Conservation (phyloP, 1,139 yeast species). For the Protomyces arabidopsidicola region DNA sequence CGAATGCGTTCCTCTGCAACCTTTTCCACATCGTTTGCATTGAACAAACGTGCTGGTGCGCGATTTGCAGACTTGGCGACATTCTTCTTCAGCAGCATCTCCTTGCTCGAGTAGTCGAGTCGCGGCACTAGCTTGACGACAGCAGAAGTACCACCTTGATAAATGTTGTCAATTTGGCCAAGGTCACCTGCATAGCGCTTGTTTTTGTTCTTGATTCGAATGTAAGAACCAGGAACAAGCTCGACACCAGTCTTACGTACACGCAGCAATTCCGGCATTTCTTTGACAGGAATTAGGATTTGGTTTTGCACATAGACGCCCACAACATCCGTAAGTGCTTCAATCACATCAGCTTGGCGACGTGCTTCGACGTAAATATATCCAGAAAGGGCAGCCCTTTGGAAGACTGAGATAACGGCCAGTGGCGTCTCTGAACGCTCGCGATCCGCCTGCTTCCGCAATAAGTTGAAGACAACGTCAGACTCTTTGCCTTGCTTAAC, state of each 20-base stretch:
- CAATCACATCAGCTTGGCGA: slow-evolving; percentile 84
- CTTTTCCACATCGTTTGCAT: slow-evolving; percentile 61
- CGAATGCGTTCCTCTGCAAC: slow-evolving; percentile 53
- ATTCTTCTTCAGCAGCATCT: slow-evolving; percentile 46
- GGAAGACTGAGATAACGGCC: slow-evolving; percentile 85
- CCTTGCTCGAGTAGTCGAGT: slow-evolving; percentile 76
- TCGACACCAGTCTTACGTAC: slow-evolving; percentile 88
- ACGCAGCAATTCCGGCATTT: slow-evolving; percentile 86
- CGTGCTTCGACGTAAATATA: slow-evolving; percentile 92
- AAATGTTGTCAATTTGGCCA: slow-evolving; percentile 86
- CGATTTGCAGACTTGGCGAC: slow-evolving; percentile 47
- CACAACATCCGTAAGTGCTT: slow-evolving; percentile 82
- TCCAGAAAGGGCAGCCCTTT: slow-evolving; percentile 87
- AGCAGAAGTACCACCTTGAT: slow-evolving; percentile 92
- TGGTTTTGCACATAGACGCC: slow-evolving; percentile 59
- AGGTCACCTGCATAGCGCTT: slow-evolving; percentile 91
- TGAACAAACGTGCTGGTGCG: slow-evolving; percentile 81
- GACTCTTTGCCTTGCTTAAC: slow-evolving; percentile 92
- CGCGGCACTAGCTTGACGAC: slow-evolving; percentile 89
- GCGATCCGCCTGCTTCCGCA: slow-evolving; percentile 69
- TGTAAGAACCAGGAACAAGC: slow-evolving; percentile 85
- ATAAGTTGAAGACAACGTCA: slow-evolving; percentile 75
- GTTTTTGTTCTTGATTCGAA: slow-evolving; percentile 62
- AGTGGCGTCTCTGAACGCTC: slow-evolving; percentile 59
- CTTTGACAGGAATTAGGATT: slow-evolving; percentile 86